Evolutionary conservation across 2,329 filamentous ascomycete genomes (phyloP), one percentile per base, ranked within the genome.

Genomic region (Epichloe baconii): DNA sequence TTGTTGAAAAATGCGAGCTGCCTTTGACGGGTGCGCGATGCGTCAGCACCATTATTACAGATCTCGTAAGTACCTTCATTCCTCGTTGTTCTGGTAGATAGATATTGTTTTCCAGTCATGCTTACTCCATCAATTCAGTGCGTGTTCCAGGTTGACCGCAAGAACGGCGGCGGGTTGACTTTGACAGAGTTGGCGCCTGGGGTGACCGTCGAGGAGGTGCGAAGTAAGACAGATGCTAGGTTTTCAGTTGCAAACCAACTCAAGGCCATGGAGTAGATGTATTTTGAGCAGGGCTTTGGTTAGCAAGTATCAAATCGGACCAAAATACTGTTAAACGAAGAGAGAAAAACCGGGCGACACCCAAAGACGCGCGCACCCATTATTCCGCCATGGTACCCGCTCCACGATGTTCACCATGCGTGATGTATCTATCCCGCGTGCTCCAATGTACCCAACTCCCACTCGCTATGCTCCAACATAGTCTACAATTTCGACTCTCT

Each of bases 41-140:
- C n/a, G 82, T 85, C 7, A 84, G 80, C 70, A 84, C 80, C 3
- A 84, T 86, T 52, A 85, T 86, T 52, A 86, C 82, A 0, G 83
- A 93, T 57, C 65, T 91, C 62, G 82, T 83, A 64, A 69, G 79
- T 74, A 35, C 3, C 2, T 19, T 26, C 34, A 34, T 48, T 40
- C 21, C 8, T 8, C 19, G 4, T 5, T n/a, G 6, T 11, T 15
- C 31, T 2, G 31, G 11, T 4, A 31, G 3, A 31, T 11, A 3
- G 3, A 31, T 10, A 11, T 31, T 11, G 3, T 31, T 11, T 31
- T 31, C 3, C 31, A 31, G 31, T 41, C 23, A 23, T 52, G 21
- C 42, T 52, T 57, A 57, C 58, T 34, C 44, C 4, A 15, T 17
- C 12, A 34, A 1, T 31, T 11, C 52, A 82, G 76, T 83, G 82